A percentile compares a stretch with the other conserved stretches of the same genome.
phyloP scores from a whole-genome alignment of 768 basidiomycete species.

The Rossbeevera mucosa region DNA sequence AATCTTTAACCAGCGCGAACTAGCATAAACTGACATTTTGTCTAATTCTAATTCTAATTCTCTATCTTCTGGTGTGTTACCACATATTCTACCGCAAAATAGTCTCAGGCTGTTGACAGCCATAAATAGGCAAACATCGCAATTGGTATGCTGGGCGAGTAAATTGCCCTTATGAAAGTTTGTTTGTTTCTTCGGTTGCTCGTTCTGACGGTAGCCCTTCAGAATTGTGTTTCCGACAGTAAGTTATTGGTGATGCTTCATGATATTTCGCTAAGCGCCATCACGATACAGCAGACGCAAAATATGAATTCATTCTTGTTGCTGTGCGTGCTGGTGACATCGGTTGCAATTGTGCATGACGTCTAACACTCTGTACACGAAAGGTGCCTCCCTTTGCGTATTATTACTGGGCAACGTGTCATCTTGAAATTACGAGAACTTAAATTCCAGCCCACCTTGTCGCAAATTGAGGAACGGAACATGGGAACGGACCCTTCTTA shows the following conservation, averaged over 20 bases:
- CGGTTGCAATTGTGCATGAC: background rate
- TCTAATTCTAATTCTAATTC: background rate
- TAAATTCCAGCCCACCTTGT: background rate
- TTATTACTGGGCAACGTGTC: conserved; percentile 12
- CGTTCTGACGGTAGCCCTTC: background rate
- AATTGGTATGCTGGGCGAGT: background rate
- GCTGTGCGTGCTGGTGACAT: background rate
- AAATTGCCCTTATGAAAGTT: background rate
- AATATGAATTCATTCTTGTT: background rate
- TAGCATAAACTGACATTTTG: background rate
- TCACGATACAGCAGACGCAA: background rate
- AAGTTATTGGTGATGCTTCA: background rate
- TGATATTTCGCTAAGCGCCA: background rate
- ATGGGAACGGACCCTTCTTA: background rate
- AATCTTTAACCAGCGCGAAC: background rate
- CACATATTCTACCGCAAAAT: background rate
- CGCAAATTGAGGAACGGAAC: background rate
- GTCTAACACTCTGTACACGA: background rate
- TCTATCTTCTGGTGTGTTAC: conserved; percentile 1
- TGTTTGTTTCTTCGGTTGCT: background rate
- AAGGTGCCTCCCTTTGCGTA: conserved; percentile 5
- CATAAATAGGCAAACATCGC: background rate
- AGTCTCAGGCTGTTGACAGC: background rate
- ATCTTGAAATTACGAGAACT: conserved; percentile 12
- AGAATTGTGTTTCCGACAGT: background rate